A percentile compares a stretch with the other conserved stretches of the same genome.
These are phyloP conservation scores for Lactarius tabidus DNA, from an alignment of 768 basidiomycete genomes.

Conservation along the genomic window DNA sequence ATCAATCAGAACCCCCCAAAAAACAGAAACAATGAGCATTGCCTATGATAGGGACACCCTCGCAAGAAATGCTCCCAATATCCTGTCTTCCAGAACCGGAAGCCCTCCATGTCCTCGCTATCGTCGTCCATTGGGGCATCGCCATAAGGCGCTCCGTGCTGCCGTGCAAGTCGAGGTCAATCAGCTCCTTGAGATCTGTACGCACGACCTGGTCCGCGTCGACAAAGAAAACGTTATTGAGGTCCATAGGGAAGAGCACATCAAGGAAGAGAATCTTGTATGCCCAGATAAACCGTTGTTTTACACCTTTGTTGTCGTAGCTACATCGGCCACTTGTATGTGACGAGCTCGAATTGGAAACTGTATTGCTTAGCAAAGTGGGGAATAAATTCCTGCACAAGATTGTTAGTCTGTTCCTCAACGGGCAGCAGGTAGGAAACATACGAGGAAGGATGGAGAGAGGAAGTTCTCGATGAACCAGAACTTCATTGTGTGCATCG, in stretches of 20 bases:
- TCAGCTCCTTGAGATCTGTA: too few species aligned
- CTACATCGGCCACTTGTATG: slow-evolving; percentile 99
- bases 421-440: slow-evolving; percentile 23
- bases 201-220: slow-evolving; percentile 98
- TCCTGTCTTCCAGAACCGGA: too few species aligned
- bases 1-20: background rate
- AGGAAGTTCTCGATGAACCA: too few species aligned
- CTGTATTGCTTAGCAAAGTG: slow-evolving; percentile 83
- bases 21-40: background rate
- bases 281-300: slow-evolving; percentile 98
- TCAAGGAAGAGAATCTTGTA: too few species aligned
- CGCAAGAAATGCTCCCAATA: too few species aligned
- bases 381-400: too few species aligned
- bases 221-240: slow-evolving; percentile 98
- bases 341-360: slow-evolving; percentile 96
- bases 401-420: slow-evolving; percentile 1
- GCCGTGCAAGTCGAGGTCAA: slow-evolving; percentile 90
- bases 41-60: slow-evolving; percentile 96
- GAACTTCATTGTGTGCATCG: too few species aligned
- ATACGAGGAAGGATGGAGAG: slow-evolving; percentile 89
- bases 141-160: slow-evolving; percentile 88
- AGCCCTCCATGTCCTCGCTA: too few species aligned
- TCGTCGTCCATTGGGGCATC: slow-evolving; percentile 98
- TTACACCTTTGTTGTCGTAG: slow-evolving; percentile 94
- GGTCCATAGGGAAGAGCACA: slow-evolving; percentile 97